Evolutionary conservation across 164 flowering plant genomes (phyloP).

Genomic region (Sedum album): DNA sequence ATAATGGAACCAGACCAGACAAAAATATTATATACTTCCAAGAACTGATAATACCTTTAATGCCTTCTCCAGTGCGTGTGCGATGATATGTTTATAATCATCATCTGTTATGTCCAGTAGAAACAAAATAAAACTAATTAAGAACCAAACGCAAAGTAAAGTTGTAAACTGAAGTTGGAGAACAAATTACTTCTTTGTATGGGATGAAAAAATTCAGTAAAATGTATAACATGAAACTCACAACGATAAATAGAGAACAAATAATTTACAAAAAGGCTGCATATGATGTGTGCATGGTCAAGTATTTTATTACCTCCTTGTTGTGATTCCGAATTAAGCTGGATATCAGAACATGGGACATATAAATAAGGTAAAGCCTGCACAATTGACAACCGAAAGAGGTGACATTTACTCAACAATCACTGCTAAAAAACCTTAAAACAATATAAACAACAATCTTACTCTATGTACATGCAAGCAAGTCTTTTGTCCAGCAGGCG

Average conservation of each 20-base stretch:
- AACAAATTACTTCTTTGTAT: not conserved
- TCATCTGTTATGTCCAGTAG: constrained; percentile 31
- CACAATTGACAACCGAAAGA: not conserved
- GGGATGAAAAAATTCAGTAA: not conserved
- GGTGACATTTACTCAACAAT: not conserved
- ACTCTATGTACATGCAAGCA: constrained; percentile 79
- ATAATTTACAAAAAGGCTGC: not conserved
- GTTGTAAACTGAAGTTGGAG: not conserved
- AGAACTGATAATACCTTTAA: constrained; percentile 85
- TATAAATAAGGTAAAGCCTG: constrained; percentile 8
- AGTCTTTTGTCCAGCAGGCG: constrained; percentile 78
- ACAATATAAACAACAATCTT: not conserved
- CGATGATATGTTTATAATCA: constrained; percentile 27
- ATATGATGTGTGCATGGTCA: not conserved
- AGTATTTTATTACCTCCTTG: constrained; percentile 34
- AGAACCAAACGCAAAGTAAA: not conserved
- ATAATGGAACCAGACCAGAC: not conserved
- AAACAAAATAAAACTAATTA: not conserved
- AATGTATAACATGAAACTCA: not conserved
- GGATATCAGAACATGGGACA: constrained; percentile 37
- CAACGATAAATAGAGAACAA: not conserved
- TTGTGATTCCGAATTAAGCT: constrained; percentile 18
- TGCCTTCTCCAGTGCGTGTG: constrained; percentile 68
- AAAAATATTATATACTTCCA: too few relatives aligned
- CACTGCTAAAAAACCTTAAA: not conserved